Evolutionary conservation across 306 rosid genomes (phyloP).

Genomic region (Rubus idaeus): DNA sequence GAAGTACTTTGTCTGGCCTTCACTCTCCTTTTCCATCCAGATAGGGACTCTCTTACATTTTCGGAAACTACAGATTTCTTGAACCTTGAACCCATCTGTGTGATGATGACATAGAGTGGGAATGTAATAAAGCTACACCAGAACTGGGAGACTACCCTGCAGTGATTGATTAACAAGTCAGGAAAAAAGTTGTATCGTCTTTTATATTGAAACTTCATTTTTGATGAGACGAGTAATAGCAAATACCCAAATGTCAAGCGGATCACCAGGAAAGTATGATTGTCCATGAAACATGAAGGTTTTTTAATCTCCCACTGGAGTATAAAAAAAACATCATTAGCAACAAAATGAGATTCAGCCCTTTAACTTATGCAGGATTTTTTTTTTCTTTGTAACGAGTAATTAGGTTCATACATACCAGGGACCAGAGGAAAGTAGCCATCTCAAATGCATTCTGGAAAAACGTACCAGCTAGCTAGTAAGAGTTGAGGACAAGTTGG

Average conservation of each 20-base stretch:
- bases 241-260: conserved; percentile 79
- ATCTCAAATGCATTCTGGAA: conserved; percentile 93
- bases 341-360: background rate
- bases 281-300: conserved; percentile 86
- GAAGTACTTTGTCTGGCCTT: conserved; percentile 45
- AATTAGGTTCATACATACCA: conserved; percentile 74
- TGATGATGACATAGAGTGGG: conserved; percentile 84
- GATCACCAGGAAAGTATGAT: conserved; percentile 48
- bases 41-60: conserved; percentile 63
- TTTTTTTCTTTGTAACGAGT: background rate
- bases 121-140: conserved; percentile 96
- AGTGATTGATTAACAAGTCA: background rate
- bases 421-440: conserved; percentile 91
- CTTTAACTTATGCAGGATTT: background rate
- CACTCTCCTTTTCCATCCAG: conserved; percentile 75
- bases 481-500: background rate
- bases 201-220: background rate
- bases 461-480: conserved; percentile 20
- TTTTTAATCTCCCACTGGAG: conserved; percentile 80
- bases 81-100: conserved; percentile 94
- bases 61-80: conserved; percentile 67
- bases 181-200: background rate
- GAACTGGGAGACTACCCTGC: conserved; percentile 70
- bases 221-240: background rate
- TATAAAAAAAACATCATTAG: conserved; percentile 8